These are phyloP conservation scores for Hyparrhenia diplandra DNA, from an alignment of 176 grass and related monocot genomes.

Conservation along the genomic window DNA sequence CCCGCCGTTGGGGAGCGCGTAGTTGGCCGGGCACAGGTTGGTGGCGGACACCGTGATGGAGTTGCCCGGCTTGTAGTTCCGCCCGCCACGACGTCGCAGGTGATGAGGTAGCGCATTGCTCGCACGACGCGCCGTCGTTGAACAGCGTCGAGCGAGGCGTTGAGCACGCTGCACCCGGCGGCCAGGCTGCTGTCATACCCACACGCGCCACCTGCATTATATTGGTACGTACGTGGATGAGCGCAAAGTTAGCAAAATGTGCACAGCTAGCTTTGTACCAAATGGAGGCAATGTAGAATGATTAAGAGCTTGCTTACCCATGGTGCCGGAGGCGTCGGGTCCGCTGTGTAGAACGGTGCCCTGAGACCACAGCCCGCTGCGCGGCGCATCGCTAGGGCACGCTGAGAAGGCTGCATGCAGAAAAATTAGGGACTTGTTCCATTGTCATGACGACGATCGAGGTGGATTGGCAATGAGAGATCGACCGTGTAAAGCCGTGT, in stretches of 20 bases:
- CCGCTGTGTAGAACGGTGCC: slow-evolving; percentile 55
- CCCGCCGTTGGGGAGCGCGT: slow-evolving; percentile 38
- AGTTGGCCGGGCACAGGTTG: slow-evolving; percentile 62
- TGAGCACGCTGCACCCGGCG: not conserved
- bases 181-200: slow-evolving; percentile 72
- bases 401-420: not conserved
- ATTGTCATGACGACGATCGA: not conserved
- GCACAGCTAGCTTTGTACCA: no score
- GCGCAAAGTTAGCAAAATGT: not conserved
- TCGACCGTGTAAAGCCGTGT: no score
- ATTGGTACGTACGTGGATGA: not conserved
- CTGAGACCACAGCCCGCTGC: not conserved
- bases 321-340: slow-evolving; percentile 39
- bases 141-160: no score
- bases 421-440: not conserved
- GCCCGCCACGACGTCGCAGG: not conserved
- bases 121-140: no score
- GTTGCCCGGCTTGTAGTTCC: not conserved
- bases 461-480: not conserved
- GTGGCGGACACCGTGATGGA: slow-evolving; percentile 39
- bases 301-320: slow-evolving; percentile 14
- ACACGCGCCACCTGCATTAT: slow-evolving; percentile 64
- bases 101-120: no score
- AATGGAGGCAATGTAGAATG: not conserved
- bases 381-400: not conserved